Conservation (phyloP, 2,329 filamentous ascomycete genomes). For the Didymella glomerata region DNA sequence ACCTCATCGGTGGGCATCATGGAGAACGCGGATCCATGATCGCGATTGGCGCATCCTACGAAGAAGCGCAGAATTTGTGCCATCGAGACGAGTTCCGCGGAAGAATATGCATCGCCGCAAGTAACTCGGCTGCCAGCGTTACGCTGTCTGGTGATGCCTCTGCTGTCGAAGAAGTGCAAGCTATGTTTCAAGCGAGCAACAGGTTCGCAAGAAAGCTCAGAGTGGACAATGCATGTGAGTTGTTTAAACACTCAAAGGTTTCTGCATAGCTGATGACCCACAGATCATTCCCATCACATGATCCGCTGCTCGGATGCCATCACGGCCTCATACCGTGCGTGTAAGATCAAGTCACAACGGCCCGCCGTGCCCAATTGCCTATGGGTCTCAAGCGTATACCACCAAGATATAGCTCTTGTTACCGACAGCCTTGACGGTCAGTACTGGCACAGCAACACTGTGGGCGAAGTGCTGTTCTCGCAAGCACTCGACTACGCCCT, state of each 20-base stretch:
- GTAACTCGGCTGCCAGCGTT: constrained; percentile 47
- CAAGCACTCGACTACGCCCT: constrained; percentile 50
- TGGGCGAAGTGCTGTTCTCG: constrained; percentile 45
- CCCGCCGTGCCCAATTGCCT: neutral
- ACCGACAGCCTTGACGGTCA: constrained; percentile 25
- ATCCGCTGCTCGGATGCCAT: constrained; percentile 22
- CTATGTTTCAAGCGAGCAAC: constrained; percentile 34
- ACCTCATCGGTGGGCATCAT: neutral
- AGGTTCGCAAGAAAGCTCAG: constrained; percentile 53
- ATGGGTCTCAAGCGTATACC: constrained; percentile 18
- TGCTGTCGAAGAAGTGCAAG: constrained; percentile 47
- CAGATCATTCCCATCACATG: constrained; percentile 60
- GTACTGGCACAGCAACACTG: constrained; percentile 60
- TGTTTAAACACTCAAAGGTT: neutral
- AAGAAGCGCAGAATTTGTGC: constrained; percentile 6
- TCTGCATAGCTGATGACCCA: constrained; percentile 24
- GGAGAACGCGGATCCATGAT: constrained; percentile 45
- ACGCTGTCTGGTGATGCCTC: constrained; percentile 57
- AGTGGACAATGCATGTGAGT: constrained; percentile 46
- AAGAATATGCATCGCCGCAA: constrained; percentile 31
- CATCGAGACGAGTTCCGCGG: constrained; percentile 21
- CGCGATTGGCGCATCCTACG: constrained; percentile 28
- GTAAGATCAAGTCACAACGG: neutral
- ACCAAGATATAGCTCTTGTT: neutral
- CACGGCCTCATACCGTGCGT: constrained; percentile 13